Base-by-base conservation (phyloP, 768 basidiomycete species). In the Boletus fagicola region DNA sequence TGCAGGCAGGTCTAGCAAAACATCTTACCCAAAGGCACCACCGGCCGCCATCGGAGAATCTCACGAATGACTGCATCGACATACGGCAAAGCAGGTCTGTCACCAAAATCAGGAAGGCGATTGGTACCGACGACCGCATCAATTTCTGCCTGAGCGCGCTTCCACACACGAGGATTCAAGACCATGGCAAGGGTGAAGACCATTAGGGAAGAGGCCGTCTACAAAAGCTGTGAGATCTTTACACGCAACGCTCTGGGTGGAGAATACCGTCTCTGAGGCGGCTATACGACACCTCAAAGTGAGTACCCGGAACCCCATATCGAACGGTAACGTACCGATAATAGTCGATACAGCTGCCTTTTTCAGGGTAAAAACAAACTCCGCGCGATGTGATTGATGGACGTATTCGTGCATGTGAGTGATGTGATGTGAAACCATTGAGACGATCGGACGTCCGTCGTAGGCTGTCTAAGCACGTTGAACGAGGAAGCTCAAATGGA, bases 111-210 rank as follows among this genome's bases (percentile, higher is more conserved):
- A 28, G 57, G 52, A 18, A 54, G 43, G 5, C 39, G 49, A 42
- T 51, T 31, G 2, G 7, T 53, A 10, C 52, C 57, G 15, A 48
- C 6, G 18, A 48, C 22, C 0, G 39, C 20, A 12, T 54, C 59
- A 0, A 61, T 51, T 42, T 58, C 56, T 5, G 43, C 51, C 4
- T 53, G 59, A 11, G 56, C 56, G 5, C 48, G 56, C 36, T 50
- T 58, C 51, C 22, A 58, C 1, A 53, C 48, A 8, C 40, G 52
- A 5, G 59, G 51, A 16, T 60, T 6, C 20, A 46, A 4, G 3
- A 53, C 48, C 51, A 60, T 58, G 10, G 56, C 55, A n/a, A 57
- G 51, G 5, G 55, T 57, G 28, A 60, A 60, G 7, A 44, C 42
- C 55, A 31, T 44, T 9, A 52, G 26, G 43, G 43, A 24, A 44